phyloP scores from a whole-genome alignment of 192 early-diverging fungal genomes.

The Podila epigama region DNA sequence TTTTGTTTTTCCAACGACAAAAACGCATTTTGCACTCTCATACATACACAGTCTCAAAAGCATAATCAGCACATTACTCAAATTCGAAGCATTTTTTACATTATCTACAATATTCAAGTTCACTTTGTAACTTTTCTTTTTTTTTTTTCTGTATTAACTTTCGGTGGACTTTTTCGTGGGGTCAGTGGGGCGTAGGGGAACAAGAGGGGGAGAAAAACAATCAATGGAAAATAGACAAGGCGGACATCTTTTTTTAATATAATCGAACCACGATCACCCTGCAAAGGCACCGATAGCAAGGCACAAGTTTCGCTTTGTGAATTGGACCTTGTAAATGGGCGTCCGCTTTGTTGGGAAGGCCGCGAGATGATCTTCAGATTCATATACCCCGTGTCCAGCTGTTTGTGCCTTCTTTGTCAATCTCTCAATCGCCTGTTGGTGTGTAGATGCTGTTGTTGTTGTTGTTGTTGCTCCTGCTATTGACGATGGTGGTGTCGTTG shows the following conservation, averaged over 20 bases:
- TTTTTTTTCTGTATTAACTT: neutral
- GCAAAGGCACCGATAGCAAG: conserved; percentile 84
- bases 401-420: conserved; percentile 59
- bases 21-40: too few relatives aligned
- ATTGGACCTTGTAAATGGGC: conserved; percentile 85
- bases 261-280: too few relatives aligned
- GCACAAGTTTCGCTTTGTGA: conserved; percentile 86
- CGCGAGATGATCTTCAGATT: conserved; percentile 68
- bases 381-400: conserved; percentile 27
- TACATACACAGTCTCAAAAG: too few relatives aligned
- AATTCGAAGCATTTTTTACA: neutral
- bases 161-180: neutral
- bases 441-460: neutral
- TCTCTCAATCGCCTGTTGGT: conserved; percentile 44
- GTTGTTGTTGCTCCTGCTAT: conserved; percentile 39
- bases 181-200: neutral
- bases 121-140: neutral
- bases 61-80: too few relatives aligned
- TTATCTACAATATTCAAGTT: neutral
- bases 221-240: neutral
- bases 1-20: too few relatives aligned
- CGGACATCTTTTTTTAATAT: too few relatives aligned
- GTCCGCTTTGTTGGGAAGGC: conserved; percentile 92
- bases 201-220: neutral
- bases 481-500: conserved; percentile 2